Evolutionary conservation across 768 basidiomycete genomes (phyloP).

Genomic region (Sarcodon sp.): DNA sequence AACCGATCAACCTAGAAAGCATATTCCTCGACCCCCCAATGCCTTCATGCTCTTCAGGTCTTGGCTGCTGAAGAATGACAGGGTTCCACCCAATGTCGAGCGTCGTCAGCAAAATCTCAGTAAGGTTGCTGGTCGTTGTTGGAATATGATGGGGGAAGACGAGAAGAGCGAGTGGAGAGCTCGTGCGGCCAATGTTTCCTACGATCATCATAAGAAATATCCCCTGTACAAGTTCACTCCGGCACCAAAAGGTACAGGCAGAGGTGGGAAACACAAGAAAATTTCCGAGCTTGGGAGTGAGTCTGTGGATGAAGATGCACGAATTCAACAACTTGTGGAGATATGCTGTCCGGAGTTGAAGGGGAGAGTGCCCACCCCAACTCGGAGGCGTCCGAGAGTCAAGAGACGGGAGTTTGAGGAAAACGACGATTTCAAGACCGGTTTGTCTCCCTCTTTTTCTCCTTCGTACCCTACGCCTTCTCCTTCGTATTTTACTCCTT

Average conservation of each 20-base stretch:
- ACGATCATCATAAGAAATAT: slow-evolving; percentile 16
- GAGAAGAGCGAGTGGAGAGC: slow-evolving; percentile 23
- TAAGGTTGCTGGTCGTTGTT: slow-evolving; percentile 38
- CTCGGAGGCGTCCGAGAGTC: slow-evolving; percentile 16
- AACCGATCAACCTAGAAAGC: slow-evolving; percentile 5
- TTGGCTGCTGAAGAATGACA: slow-evolving; percentile 29
- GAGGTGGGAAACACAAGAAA: slow-evolving; percentile 16
- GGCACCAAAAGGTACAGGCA: slow-evolving; percentile 9
- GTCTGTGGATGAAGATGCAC: slow-evolving; percentile 10
- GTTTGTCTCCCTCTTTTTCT: neutral
- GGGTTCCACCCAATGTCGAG: slow-evolving; percentile 30
- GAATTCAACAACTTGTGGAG: slow-evolving; percentile 22
- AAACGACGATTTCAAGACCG: slow-evolving; percentile 2
- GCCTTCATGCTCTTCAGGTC: slow-evolving; percentile 49
- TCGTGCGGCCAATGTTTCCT: slow-evolving; percentile 15
- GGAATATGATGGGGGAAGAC: slow-evolving; percentile 27
- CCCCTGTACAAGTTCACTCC: slow-evolving; percentile 18
- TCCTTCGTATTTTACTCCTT: neutral
- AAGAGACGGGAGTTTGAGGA: slow-evolving; percentile 11
- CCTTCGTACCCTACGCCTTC: neutral
- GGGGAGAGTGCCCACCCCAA: slow-evolving; percentile 22
- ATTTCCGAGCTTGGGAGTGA: slow-evolving; percentile 9
- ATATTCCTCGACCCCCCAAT: slow-evolving; percentile 37
- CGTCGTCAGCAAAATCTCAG: slow-evolving; percentile 42
- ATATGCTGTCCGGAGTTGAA: slow-evolving; percentile 15